Conservation (phyloP, 2,329 filamentous ascomycete species). For the Fusarium sp. region DNA sequence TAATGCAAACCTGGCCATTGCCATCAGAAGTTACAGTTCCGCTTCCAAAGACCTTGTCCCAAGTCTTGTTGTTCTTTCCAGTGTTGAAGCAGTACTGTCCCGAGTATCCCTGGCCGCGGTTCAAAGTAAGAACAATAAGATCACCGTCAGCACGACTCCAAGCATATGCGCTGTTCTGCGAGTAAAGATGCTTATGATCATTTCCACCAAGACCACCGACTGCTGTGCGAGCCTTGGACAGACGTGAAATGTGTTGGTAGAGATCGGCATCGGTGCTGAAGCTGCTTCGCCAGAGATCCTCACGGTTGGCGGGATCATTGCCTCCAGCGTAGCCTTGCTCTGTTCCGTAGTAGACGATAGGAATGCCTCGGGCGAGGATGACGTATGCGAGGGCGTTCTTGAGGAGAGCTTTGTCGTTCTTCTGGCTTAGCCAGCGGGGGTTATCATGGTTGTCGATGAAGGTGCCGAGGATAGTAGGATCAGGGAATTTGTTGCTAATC, state of each 20-base stretch:
- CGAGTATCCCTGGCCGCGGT: constrained; percentile 7
- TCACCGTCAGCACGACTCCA: constrained; percentile 24
- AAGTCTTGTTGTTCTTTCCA: constrained; percentile 21
- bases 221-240: constrained; percentile 13
- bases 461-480: constrained; percentile 43
- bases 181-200: constrained; percentile 24
- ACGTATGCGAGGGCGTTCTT: constrained; percentile 69
- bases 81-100: constrained; percentile 20
- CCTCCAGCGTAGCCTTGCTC: constrained; percentile 66
- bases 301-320: constrained; percentile 60
- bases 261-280: constrained; percentile 47
- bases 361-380: constrained; percentile 68
- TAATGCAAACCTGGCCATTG: constrained; percentile 6
- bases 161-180: constrained; percentile 1
- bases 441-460: constrained; percentile 70
- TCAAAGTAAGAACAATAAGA: constrained; percentile 23
- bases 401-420: constrained; percentile 61
- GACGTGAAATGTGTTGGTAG: constrained; percentile 24
- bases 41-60: constrained; percentile 20
- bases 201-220: constrained; percentile 12
- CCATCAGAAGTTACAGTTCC: constrained; percentile 8
- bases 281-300: constrained; percentile 64
- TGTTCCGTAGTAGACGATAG: constrained; percentile 71
- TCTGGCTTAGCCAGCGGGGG: constrained; percentile 60
- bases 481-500: constrained; percentile 47